These are phyloP conservation scores for Parastagonospora nodorum DNA, from an alignment of 2,329 filamentous ascomycete species.

Conservation along the genomic window DNA sequence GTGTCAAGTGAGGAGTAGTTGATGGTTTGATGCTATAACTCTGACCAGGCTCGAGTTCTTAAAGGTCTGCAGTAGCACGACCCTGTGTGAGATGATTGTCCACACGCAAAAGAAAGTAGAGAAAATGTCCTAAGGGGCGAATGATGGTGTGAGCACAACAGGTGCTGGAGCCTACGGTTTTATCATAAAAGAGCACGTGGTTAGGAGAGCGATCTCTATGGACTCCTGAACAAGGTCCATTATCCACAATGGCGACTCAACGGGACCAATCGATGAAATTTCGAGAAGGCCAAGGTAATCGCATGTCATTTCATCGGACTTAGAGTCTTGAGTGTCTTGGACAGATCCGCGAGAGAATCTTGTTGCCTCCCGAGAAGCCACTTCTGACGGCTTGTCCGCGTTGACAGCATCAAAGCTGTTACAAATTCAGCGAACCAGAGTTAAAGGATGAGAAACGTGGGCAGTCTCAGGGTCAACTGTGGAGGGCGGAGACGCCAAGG, in stretches of 20 bases:
- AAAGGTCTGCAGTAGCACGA: neutral
- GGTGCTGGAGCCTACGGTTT: neutral
- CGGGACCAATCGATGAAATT: neutral
- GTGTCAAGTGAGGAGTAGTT: too few relatives aligned
- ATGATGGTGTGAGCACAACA: neutral
- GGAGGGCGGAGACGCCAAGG: slow-evolving; percentile 1
- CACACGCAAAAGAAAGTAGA: neutral
- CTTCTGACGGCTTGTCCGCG: neutral
- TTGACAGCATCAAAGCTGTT: neutral
- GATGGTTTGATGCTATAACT: neutral
- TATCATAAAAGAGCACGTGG: neutral
- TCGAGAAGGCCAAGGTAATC: neutral
- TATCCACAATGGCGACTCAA: neutral
- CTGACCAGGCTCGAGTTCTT: neutral
- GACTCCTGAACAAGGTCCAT: neutral
- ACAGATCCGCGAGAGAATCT: neutral
- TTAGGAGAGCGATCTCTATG: neutral
- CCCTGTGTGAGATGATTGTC: neutral
- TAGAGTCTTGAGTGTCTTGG: neutral
- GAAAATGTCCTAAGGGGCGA: slow-evolving; percentile 2
- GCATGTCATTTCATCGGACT: neutral
- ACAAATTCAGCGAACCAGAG: neutral
- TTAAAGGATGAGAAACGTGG: neutral
- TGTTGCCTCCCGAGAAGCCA: neutral
- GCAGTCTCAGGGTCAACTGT: neutral